phyloP scores from a whole-genome alignment of 305 asterid genomes.

The Rubia tinctorum region DNA sequence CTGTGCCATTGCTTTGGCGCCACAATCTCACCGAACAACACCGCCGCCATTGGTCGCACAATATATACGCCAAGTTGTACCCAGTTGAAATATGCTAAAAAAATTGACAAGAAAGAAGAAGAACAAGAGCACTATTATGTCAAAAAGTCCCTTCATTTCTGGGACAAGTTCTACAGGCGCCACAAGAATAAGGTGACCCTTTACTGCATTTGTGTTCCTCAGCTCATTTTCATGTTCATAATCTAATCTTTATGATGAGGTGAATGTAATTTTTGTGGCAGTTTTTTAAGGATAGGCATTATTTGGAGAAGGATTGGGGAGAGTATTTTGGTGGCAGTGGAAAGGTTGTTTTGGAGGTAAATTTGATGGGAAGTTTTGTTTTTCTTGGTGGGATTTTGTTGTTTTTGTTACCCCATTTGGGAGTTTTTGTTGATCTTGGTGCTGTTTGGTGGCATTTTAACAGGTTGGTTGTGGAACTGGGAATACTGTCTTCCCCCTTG shows the following conservation, averaged over 20 bases:
- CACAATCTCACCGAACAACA: neutral
- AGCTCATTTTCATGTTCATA: neutral
- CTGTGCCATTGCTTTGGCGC: neutral
- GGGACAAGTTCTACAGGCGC: conserved; percentile 73
- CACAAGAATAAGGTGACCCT: conserved; percentile 62
- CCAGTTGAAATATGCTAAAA: neutral
- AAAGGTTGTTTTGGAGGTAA: conserved; percentile 72
- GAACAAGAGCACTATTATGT: conserved; percentile 31
- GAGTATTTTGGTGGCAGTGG: conserved; percentile 46
- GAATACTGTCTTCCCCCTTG: conserved; percentile 70
- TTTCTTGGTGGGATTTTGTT: conserved; percentile 9
- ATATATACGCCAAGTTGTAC: neutral
- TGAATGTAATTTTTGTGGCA: conserved; percentile 15
- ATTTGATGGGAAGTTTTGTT: neutral
- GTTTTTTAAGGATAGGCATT: conserved; percentile 84
- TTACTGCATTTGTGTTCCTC: neutral
- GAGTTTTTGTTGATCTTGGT: neutral
- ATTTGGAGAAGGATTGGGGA: conserved; percentile 81
- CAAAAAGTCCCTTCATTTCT: conserved; percentile 42
- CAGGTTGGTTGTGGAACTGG: conserved; percentile 92
- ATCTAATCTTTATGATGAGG: neutral
- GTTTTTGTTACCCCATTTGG: neutral
- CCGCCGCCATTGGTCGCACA: neutral
- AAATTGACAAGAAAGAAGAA: neutral
- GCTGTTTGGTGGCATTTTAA: conserved; percentile 12